Base-by-base conservation (phyloP, 2,329 filamentous ascomycete species). In the Botrytis hyacinthi region DNA sequence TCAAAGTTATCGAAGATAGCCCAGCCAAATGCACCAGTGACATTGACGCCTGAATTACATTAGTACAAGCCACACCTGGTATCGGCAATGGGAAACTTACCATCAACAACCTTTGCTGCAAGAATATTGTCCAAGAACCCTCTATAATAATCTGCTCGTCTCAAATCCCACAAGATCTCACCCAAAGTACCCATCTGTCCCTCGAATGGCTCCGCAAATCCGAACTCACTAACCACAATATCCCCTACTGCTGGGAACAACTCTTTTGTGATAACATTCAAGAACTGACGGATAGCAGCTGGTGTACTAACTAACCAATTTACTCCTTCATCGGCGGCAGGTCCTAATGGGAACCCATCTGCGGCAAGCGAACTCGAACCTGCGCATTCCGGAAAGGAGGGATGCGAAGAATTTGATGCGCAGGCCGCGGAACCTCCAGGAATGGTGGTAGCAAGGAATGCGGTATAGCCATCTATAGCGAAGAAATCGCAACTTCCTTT, bases 11-110 rank as follows among this genome's bases (percentile, higher is more conserved):
- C 93, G 86, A 95, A 88, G 75, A 97, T 87, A 80, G 91, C 93
- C 93, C 93, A 97, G n/a, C 91, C 93, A 84, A 95, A 90, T 83
- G 95, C 96, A 10, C 91, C 93, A 77, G 88, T 87, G 72, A 95
- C 92, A 78, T 95, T 89, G 70, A 95, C 92, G 37, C 91, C 77
- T 77, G 32, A 18, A 57, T 29, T 57, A 7, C n/a, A 29, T 57
- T 29, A 57, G 51, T 57, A 57, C 14, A 29, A 29, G n/a, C n/a
- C 51, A 57, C 12, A 57, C 29, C n/a, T 29, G 6, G 51, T 6
- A 20, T 10, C 16, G 6, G 12, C 35, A 22, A 22, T 40, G 42
- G 65, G 4, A 9, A n/a, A 18, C 75, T 73, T 32, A 77, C 78
- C 77, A 83, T 83, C 90, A 79, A 95, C 92, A 16, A 93, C 92